Conservation (phyloP, 2,329 filamentous ascomycete species). For the Aspergillus sclerotialis region DNA sequence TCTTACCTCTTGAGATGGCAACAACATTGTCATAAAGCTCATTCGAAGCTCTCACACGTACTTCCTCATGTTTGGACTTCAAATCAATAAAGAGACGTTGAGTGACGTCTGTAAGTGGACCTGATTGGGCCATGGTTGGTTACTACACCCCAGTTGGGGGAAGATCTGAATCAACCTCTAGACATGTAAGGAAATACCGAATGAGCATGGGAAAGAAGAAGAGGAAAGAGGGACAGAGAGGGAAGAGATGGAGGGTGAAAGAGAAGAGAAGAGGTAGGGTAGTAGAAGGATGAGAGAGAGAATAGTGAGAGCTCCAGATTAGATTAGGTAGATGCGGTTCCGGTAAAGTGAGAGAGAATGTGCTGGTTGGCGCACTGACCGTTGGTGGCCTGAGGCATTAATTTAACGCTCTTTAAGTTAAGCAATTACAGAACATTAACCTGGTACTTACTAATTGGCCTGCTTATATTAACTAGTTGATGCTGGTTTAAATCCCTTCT, state of each 20-base stretch:
- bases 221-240: conserved; percentile 16
- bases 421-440: no score
- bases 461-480: no score
- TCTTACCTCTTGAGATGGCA: conserved; percentile 39
- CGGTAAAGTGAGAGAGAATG: no score
- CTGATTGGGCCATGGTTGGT: conserved; percentile 41
- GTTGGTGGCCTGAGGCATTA: no score
- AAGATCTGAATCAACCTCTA: conserved; percentile 29
- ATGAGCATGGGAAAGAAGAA: conserved; percentile 14
- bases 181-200: conserved; percentile 15
- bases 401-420: no score
- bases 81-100: conserved; percentile 53
- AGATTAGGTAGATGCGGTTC: no score
- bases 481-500: no score
- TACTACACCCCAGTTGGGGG: conserved; percentile 29
- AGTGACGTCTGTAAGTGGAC: conserved; percentile 42
- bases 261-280: conserved; percentile 22
- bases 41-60: conserved; percentile 41
- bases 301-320: no score
- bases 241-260: conserved; percentile 15
- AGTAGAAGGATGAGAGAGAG: no score
- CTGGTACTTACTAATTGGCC: no score
- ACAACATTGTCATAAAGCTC: conserved; percentile 42
- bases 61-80: conserved; percentile 49
- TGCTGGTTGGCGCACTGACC: no score